Percentiles rank a stretch among this genome's conserved stretches.
phyloP scores from a whole-genome alignment of 164 flowering plant species.

The Stephania japonica region DNA sequence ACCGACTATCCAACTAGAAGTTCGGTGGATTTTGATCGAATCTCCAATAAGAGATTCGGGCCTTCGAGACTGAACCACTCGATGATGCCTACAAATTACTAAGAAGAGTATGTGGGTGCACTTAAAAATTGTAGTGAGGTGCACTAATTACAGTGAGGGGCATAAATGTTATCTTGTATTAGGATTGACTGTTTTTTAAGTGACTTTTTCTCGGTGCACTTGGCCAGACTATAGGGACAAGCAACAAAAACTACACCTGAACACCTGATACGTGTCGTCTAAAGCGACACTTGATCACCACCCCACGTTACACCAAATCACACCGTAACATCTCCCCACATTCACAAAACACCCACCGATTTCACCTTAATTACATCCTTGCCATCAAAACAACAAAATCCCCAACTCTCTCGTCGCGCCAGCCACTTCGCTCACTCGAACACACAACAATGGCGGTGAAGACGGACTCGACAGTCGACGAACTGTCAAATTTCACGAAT shows the following conservation, averaged over 20 bases:
- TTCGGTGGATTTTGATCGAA: too few species aligned
- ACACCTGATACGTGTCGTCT: not conserved
- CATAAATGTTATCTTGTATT: too few species aligned
- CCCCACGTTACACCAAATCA: not conserved
- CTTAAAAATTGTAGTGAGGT: too few species aligned
- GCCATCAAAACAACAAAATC: not conserved
- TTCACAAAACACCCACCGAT: not conserved
- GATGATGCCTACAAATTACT: too few species aligned
- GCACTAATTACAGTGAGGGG: too few species aligned
- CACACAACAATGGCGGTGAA: conserved; percentile 26
- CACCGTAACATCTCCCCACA: not conserved
- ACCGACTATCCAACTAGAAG: too few species aligned
- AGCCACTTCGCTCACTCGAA: not conserved
- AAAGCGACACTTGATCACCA: not conserved
- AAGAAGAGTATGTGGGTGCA: too few species aligned
- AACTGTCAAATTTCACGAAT: conserved; percentile 32
- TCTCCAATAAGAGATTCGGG: too few species aligned
- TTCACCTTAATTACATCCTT: not conserved
- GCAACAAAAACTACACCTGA: not conserved
- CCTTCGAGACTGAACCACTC: too few species aligned
- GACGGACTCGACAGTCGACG: conserved; percentile 13
- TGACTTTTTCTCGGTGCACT: too few species aligned
- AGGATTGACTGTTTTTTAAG: too few species aligned
- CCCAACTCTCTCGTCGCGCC: not conserved
- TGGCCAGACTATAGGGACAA: too few species aligned